Base-by-base conservation (phyloP, 495 filamentous ascomycete species). In the Xylaria grammica region DNA sequence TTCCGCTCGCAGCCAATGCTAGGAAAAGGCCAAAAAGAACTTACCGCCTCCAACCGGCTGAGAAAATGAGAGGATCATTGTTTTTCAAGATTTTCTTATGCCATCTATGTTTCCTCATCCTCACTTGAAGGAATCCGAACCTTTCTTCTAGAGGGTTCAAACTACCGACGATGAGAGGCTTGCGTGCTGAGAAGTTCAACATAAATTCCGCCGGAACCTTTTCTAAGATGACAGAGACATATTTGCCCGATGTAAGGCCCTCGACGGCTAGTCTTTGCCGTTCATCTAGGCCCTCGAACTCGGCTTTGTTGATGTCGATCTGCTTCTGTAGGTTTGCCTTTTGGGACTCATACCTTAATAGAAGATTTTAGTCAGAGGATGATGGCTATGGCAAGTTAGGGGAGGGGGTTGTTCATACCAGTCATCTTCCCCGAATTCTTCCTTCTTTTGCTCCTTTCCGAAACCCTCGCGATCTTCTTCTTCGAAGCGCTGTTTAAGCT, bases 51-150 rank as follows among this genome's bases (percentile, higher is more conserved):
- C 95, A 99, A n/a, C 95, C 95, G 13, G 97, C 85, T 2, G 93
- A 97, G 82, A 98, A 97, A 71, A 98, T 96, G 42, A 99, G 85
- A 17, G 95, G 95, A 70, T 99, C 95, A 67, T 94, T 96, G 19
- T 92, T 97, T 79, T 99, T 99, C 65, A 99, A 81, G 61, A 97
- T 97, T 82, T 93, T 97, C 86, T 98, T 97, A 75, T 98, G 95
- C 96, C 96, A 99, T 67, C 95, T 85, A 73, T 99, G 95, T 62
- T 91, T 84, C 84, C 97, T 97, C 81, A 99, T 97, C 40, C 96
- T 87, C 53, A 97, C 86, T 75, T 97, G 95, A 15, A 98, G 89
- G 69, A 92, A 97, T 2, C 96, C 95, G 73, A 96, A 97, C 13
- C 95, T 87, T 76, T 97, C 93, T 76, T 99, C 95, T 0, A 93